A percentile compares a stretch with the other conserved stretches of the same genome.
phyloP scores from a whole-genome alignment of 129 eudicot species.

The Silybum marianum region DNA sequence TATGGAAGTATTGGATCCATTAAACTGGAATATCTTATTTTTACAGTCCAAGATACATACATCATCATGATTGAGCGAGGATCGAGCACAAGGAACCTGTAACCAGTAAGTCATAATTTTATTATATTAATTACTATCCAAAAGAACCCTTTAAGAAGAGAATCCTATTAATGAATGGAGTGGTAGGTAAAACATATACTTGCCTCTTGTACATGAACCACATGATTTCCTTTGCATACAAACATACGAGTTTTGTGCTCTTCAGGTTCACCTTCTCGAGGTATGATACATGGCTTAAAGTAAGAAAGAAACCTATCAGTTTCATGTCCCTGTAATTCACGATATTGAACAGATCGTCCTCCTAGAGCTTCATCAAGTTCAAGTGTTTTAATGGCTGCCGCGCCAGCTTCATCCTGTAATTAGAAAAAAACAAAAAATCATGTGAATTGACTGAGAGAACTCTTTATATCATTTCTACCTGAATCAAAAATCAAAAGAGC shows the following conservation, averaged over 20 bases:
- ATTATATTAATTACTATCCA: too few relatives aligned
- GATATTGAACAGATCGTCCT: constrained; percentile 77
- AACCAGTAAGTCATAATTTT: background rate
- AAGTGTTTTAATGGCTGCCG: constrained; percentile 45
- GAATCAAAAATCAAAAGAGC: too few relatives aligned
- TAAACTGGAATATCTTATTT: constrained; percentile 84
- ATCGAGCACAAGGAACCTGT: constrained; percentile 89
- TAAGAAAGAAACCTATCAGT: constrained; percentile 75
- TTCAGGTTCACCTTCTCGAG: constrained; percentile 56
- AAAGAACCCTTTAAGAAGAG: too few relatives aligned
- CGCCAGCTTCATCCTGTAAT: constrained; percentile 30
- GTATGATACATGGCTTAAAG: constrained; percentile 82
- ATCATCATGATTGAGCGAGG: constrained; percentile 86
- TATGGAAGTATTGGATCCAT: constrained; percentile 79
- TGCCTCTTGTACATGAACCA: constrained; percentile 89
- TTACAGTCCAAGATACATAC: constrained; percentile 73
- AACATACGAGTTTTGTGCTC: constrained; percentile 70
- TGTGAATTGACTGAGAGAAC: background rate
- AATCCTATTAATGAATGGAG: background rate
- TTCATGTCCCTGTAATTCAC: constrained; percentile 86
- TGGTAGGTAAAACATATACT: constrained; percentile 23
- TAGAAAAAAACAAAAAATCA: background rate
- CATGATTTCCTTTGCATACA: constrained; percentile 82
- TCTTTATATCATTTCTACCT: background rate
- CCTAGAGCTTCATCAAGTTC: constrained; percentile 83